Base-by-base conservation (phyloP, 768 basidiomycete genomes). In the Guyanaporus albipodus region DNA sequence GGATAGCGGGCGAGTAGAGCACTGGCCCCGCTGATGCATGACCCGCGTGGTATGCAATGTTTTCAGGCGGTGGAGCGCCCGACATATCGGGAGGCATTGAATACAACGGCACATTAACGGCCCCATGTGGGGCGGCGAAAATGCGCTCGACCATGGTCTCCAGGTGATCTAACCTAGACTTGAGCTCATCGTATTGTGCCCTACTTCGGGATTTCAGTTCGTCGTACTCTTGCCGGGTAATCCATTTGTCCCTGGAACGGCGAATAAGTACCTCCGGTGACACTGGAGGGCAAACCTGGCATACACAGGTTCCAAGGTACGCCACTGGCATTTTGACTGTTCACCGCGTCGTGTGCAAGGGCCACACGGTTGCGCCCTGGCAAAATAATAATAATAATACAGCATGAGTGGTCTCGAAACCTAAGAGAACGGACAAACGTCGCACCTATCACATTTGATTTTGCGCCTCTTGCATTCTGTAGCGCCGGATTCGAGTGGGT, bases 381-480 rank as follows among this genome's bases (percentile, higher is more conserved):
- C 14, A 32, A 29, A 50, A 52, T 58, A 68, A 53, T 61, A 68
- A 48, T 70, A 50, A 52, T 58, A 68, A 53, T 61, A 68, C 49
- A 70, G 50, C 29, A 1, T 56, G 33, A 53, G 54, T 42, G 23
- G n/a, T 38, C 46, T 37, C n/a, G 12, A 38, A 42, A 53, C 11
- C 27, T 8, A 43, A 41, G 10, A 44, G 37, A 24, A 44, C 17
- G 15, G 61, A 6, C 43, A 52, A 45, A 50, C 28, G 38, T 54
- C 72, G 59, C 62, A 85, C 85, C 85, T 85, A 71, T 91, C 87
- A 66, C 89, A 91, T 62, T 85, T 87, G 67, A 91, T 91, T 73
- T 91, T 91, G 34, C 88, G 77, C 57, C 88, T 71, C 66, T 91
- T 91, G 66, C 88, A 91, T 65, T 90, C 89, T 89, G 60, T 38